phyloP scores from a whole-genome alignment of 176 grass and related monocot genomes.

The Oryza punctata region DNA sequence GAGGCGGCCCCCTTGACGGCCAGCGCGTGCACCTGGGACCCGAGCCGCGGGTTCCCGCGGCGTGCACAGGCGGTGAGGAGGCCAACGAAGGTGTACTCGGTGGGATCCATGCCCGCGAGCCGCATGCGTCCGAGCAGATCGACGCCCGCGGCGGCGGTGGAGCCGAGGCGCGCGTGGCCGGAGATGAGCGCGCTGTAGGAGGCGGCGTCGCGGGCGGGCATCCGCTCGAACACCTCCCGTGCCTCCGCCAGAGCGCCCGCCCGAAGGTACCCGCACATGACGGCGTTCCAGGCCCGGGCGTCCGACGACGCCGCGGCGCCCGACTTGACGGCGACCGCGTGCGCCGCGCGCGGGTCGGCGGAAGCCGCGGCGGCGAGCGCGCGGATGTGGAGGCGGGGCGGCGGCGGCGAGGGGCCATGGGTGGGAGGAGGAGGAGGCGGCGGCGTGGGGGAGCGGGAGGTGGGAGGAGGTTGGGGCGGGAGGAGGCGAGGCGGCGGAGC shows the following conservation, averaged over 20 bases:
- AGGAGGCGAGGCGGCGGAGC: not conserved
- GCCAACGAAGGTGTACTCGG: conserved; percentile 61
- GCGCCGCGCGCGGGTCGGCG: conserved; percentile 50
- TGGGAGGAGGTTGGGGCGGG: too few species aligned
- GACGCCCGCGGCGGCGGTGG: not conserved
- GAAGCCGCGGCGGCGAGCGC: not conserved
- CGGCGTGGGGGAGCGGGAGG: not conserved
- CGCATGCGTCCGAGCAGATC: conserved; percentile 54
- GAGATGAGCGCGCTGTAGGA: conserved; percentile 67
- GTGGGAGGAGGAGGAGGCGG: not conserved
- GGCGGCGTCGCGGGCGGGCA: conserved; percentile 43
- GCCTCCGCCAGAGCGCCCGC: conserved; percentile 44
- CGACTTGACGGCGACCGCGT: conserved; percentile 40
- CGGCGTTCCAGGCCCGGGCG: conserved; percentile 41
- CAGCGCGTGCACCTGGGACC: conserved; percentile 65
- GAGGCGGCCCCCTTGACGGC: conserved; percentile 35
- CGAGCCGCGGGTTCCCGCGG: conserved; percentile 42
- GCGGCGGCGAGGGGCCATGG: not conserved
- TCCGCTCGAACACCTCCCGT: conserved; percentile 42
- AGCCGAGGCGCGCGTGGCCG: conserved; percentile 46
- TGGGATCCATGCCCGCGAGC: conserved; percentile 36
- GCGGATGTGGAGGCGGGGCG: conserved; percentile 2
- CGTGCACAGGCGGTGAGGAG: conserved; percentile 68
- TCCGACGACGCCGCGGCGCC: not conserved
- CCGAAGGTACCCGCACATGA: conserved; percentile 59